A percentile compares a stretch with the other conserved stretches of the same genome.
phyloP scores from a whole-genome alignment of 257 asterid genomes.

The Jacaranda mimosifolia region DNA sequence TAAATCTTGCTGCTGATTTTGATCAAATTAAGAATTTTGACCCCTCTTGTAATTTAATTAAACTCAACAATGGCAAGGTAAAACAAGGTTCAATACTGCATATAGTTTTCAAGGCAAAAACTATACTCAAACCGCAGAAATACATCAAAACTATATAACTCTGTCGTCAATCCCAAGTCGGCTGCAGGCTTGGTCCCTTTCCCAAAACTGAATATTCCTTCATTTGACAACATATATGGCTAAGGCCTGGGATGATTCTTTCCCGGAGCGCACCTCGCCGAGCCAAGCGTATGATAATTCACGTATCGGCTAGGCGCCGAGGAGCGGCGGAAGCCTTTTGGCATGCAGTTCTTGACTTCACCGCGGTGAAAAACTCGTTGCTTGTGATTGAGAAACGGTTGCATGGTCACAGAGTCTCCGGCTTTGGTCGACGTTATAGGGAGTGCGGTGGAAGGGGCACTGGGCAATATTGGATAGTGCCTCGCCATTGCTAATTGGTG shows the following conservation, averaged over 20 bases:
- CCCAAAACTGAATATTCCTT: constrained; percentile 15
- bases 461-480: constrained; percentile 60
- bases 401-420: constrained; percentile 34
- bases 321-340: constrained; percentile 74
- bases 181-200: not conserved
- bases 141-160: not conserved
- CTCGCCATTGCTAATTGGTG: constrained; percentile 53
- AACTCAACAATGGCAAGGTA: not conserved
- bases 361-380: constrained; percentile 38
- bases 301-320: constrained; percentile 88
- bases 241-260: constrained; percentile 30
- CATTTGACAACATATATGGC: no score
- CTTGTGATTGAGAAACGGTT: constrained; percentile 51
- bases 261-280: constrained; percentile 50
- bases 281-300: constrained; percentile 61
- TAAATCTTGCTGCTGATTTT: not conserved
- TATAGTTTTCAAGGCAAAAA: constrained; percentile 39
- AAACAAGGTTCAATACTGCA: not conserved
- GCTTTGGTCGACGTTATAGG: constrained; percentile 32
- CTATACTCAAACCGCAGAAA: constrained; percentile 2
- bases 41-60: not conserved
- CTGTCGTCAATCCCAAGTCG: not conserved
- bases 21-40: not conserved
- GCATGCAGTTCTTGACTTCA: constrained; percentile 71
- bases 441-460: constrained; percentile 65